These are phyloP conservation scores for Pholiota microspora DNA, from an alignment of 768 basidiomycete genomes.

Conservation along the genomic window DNA sequence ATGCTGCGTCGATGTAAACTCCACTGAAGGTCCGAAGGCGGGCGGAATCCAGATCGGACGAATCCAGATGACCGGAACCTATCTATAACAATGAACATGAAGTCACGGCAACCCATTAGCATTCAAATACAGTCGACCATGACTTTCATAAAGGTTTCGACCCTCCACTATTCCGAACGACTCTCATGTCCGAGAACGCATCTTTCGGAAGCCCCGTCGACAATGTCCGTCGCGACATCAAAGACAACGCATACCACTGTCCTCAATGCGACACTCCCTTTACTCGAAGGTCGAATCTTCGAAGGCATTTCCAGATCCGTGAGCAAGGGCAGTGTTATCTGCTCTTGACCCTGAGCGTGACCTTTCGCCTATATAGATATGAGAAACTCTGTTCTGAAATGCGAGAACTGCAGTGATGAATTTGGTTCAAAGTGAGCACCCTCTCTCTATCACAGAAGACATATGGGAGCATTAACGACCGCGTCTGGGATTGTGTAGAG, in stretches of 20 bases:
- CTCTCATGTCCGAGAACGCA: slow-evolving; percentile 20
- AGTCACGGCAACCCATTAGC: slow-evolving; percentile 6
- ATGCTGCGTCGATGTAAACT: slow-evolving; percentile 15
- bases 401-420: slow-evolving; percentile 23
- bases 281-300: slow-evolving; percentile 34
- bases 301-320: slow-evolving; percentile 35
- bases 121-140: slow-evolving; percentile 19
- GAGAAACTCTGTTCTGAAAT: slow-evolving; percentile 23
- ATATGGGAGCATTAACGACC: background rate
- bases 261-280: slow-evolving; percentile 34
- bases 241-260: slow-evolving; percentile 34
- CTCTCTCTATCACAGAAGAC: background rate
- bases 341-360: slow-evolving; percentile 9
- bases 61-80: slow-evolving; percentile 4
- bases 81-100: slow-evolving; percentile 7
- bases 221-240: slow-evolving; percentile 30
- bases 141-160: slow-evolving; percentile 12
- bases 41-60: slow-evolving; percentile 7
- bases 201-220: slow-evolving; percentile 24
- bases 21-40: slow-evolving; percentile 20
- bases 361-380: slow-evolving; percentile 19
- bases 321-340: slow-evolving; percentile 14
- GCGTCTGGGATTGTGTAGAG: slow-evolving; percentile 6
- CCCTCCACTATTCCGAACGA: slow-evolving; percentile 13
- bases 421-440: slow-evolving; percentile 20